Evolutionary conservation across 306 rosid species (phyloP).

Genomic region (Astragalus membranaceus): DNA sequence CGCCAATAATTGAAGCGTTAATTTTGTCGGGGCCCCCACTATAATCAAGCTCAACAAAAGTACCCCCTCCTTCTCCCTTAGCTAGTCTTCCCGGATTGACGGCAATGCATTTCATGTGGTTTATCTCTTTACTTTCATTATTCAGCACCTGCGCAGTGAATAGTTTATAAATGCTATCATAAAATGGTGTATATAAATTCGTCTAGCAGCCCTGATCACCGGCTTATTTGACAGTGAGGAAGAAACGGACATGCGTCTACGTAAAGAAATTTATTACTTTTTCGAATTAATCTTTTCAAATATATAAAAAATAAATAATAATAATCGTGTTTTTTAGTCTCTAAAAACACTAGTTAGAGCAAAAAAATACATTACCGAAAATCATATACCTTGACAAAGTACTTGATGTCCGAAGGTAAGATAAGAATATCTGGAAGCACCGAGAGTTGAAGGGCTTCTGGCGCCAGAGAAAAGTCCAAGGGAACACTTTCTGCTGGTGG

Average conservation of each 20-base stretch:
- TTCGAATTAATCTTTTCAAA: neutral
- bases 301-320: too few species aligned
- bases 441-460: conserved; percentile 73
- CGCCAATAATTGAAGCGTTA: conserved; percentile 58
- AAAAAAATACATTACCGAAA: neutral
- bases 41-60: conserved; percentile 75
- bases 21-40: conserved; percentile 46
- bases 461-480: conserved; percentile 76
- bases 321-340: neutral
- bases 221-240: neutral
- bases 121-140: conserved; percentile 43
- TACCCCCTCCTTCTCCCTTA: conserved; percentile 97
- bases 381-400: conserved; percentile 63
- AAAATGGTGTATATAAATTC: neutral
- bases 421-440: conserved; percentile 75
- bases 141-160: conserved; percentile 44
- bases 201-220: neutral
- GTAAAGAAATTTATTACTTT: neutral
- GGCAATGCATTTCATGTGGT: conserved; percentile 51
- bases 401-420: conserved; percentile 83
- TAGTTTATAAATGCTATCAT: neutral
- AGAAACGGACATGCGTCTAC: neutral
- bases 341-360: neutral
- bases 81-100: conserved; percentile 89
- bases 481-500: conserved; percentile 89